Conservation (phyloP, 352 stramenopile genomes). For the Phytophthora idaei region DNA sequence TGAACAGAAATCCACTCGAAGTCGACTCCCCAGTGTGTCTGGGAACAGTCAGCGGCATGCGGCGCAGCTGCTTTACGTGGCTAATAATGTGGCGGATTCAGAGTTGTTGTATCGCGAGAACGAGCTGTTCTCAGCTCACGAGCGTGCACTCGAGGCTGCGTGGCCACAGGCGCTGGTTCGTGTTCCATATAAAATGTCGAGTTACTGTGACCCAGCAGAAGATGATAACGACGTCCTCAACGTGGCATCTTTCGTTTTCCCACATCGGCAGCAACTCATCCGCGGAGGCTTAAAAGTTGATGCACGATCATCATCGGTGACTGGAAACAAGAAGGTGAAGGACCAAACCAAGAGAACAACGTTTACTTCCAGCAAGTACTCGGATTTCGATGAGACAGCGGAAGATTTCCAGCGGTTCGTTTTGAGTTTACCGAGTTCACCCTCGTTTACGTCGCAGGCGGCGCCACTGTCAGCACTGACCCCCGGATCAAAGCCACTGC, state of each 20-base stretch:
- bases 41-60: conserved; percentile 54
- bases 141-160: conserved; percentile 40
- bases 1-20: conserved; percentile 57
- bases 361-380: conserved; percentile 24
- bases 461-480: not conserved
- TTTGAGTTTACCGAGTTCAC: conserved; percentile 33
- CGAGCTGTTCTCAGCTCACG: conserved; percentile 40
- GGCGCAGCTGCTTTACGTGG: conserved; percentile 65
- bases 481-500: conserved; percentile 15
- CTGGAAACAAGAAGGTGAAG: conserved; percentile 17
- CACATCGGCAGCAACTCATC: conserved; percentile 19
- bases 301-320: conserved; percentile 6
- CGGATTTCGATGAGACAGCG: conserved; percentile 41
- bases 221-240: conserved; percentile 8
- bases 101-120: conserved; percentile 42
- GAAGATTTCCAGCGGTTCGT: conserved; percentile 37
- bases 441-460: conserved; percentile 30
- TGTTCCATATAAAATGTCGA: conserved; percentile 23
- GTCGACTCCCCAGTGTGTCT: conserved; percentile 66
- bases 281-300: conserved; percentile 4
- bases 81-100: conserved; percentile 47
- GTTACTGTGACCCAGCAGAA: conserved; percentile 9
- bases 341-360: conserved; percentile 1
- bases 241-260: conserved; percentile 25
- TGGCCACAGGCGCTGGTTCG: conserved; percentile 35